These are phyloP conservation scores for Erodium moschatum DNA, from an alignment of 441 rosid species.

Conservation along the genomic window DNA sequence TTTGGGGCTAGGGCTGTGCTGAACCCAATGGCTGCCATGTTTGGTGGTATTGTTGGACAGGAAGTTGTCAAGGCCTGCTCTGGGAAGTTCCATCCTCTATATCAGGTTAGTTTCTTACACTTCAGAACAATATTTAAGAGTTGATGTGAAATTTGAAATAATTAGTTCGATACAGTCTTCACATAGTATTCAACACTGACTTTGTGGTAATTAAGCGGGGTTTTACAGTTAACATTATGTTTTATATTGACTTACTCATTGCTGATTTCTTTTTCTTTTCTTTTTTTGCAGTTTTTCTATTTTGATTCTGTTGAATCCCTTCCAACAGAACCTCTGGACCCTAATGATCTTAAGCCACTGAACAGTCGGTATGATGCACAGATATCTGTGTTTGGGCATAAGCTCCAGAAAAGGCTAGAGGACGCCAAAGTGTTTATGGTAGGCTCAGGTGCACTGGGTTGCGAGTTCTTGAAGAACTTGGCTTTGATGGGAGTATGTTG, in stretches of 20 bases:
- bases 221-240: background rate
- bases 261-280: slow-evolving; percentile 10
- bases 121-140: background rate
- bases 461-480: slow-evolving; percentile 77
- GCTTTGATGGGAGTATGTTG: slow-evolving; percentile 89
- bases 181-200: background rate
- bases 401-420: slow-evolving; percentile 76
- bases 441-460: slow-evolving; percentile 91
- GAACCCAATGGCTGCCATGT: slow-evolving; percentile 96
- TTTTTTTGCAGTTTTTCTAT: slow-evolving; percentile 62
- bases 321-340: slow-evolving; percentile 50
- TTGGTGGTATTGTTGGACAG: slow-evolving; percentile 90
- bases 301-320: slow-evolving; percentile 85
- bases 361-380: slow-evolving; percentile 82
- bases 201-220: background rate
- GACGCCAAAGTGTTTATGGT: slow-evolving; percentile 67
- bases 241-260: background rate
- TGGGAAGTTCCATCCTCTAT: slow-evolving; percentile 83
- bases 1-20: slow-evolving; percentile 83
- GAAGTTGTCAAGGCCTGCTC: slow-evolving; percentile 97
- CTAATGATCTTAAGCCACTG: slow-evolving; percentile 52
- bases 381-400: slow-evolving; percentile 74
- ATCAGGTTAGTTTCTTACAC: slow-evolving; percentile 42
- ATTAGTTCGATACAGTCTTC: background rate
- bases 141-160: background rate